These are phyloP conservation scores for Pseudonectria buxi DNA, from an alignment of 2,329 filamentous ascomycete genomes.

Conservation along the genomic window DNA sequence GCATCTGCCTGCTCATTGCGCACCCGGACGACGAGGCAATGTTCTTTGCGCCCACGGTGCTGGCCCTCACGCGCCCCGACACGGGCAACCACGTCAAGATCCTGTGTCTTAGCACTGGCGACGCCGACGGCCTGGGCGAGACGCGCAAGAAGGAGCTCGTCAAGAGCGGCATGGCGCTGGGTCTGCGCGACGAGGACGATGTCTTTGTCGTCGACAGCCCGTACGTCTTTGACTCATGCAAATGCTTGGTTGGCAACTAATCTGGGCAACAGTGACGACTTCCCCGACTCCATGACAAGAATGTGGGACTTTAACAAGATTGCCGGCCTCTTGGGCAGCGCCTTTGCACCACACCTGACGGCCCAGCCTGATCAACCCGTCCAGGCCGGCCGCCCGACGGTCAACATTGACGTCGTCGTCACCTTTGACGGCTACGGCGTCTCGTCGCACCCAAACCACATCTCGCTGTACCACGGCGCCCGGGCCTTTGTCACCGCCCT, in stretches of 20 bases:
- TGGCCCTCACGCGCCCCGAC: conserved; percentile 73
- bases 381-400: conserved; percentile 31
- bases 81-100: conserved; percentile 90
- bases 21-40: conserved; percentile 99
- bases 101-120: conserved; percentile 79
- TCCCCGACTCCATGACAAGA: conserved; percentile 82
- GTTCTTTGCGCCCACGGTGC: conserved; percentile 91
- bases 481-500: conserved; percentile 63
- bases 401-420: conserved; percentile 71
- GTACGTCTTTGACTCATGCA: conserved; percentile 33
- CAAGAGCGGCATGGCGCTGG: conserved; percentile 70
- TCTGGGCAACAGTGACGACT: conserved; percentile 44
- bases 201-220: conserved; percentile 79
- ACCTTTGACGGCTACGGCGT: conserved; percentile 84
- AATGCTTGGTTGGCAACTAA: background rate
- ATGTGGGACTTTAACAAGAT: conserved; percentile 70
- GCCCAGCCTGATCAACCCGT: conserved; percentile 26
- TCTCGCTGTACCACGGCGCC: conserved; percentile 78
- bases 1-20: conserved; percentile 86
- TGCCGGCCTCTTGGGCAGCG: conserved; percentile 59
- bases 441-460: conserved; percentile 89
- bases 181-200: conserved; percentile 67
- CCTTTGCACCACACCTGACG: conserved; percentile 63
- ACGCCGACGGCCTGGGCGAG: conserved; percentile 82
- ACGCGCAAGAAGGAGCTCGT: conserved; percentile 77